Conservation (phyloP, 768 basidiomycete genomes). For the Naganishia friedmannii region DNA sequence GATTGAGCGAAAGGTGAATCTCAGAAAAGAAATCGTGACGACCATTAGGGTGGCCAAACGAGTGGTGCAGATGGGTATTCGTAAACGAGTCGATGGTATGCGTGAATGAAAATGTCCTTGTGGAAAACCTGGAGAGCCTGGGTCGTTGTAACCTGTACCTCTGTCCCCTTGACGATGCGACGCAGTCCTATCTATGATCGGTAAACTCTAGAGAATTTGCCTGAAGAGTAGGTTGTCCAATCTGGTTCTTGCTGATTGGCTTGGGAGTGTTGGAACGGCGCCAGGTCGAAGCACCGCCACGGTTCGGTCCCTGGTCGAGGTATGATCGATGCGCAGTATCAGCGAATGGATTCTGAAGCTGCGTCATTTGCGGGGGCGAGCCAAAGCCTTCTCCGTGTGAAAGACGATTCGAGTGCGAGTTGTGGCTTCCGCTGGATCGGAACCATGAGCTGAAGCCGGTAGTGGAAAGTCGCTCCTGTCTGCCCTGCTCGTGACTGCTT, state of each 20-base stretch:
- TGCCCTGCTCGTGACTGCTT: neutral
- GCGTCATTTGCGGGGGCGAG: slow-evolving; percentile 35
- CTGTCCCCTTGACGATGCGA: neutral
- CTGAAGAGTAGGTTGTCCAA: slow-evolving; percentile 47
- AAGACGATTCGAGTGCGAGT: slow-evolving; percentile 18
- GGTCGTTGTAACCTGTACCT: neutral
- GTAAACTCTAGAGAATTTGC: slow-evolving; percentile 49
- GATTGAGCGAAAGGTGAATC: neutral
- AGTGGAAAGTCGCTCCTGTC: slow-evolving; percentile 7
- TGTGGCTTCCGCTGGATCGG: slow-evolving; percentile 36
- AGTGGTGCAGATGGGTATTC: neutral
- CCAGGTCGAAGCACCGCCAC: slow-evolving; percentile 17
- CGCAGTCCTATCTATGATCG: slow-evolving; percentile 35
- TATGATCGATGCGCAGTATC: slow-evolving; percentile 47
- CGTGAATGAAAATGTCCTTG: slow-evolving; percentile 15
- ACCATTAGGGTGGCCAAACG: slow-evolving; percentile 2
- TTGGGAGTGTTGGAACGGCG: slow-evolving; percentile 7
- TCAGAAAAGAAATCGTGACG: neutral
- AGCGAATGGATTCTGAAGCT: slow-evolving; percentile 48
- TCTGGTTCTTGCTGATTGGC: slow-evolving; percentile 47
- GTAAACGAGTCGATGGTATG: neutral
- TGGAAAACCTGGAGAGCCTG: too few relatives aligned
- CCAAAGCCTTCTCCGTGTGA: slow-evolving; percentile 36
- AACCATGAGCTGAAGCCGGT: slow-evolving; percentile 34
- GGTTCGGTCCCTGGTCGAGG: slow-evolving; percentile 32